phyloP scores from a whole-genome alignment of 2,329 filamentous ascomycete genomes.

The Claviceps africana region DNA sequence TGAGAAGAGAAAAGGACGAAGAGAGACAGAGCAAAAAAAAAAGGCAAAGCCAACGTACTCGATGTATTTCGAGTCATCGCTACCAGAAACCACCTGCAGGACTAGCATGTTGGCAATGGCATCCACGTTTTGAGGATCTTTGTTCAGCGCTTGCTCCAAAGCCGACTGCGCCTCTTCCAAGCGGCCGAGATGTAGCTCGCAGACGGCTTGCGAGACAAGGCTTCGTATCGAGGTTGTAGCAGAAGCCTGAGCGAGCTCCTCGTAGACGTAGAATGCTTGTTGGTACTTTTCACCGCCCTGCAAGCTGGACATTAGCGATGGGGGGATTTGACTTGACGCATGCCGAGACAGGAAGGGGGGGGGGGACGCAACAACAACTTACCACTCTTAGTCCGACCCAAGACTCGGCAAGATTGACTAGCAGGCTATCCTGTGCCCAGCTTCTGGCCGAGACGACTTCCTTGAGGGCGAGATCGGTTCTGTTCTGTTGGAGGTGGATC shows the following conservation, averaged over 20 bases:
- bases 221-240: conserved; percentile 63
- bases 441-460: conserved; percentile 75
- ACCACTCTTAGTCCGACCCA: conserved; percentile 87
- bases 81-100: conserved; percentile 62
- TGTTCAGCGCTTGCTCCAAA: conserved; percentile 62
- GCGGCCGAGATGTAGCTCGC: conserved; percentile 80
- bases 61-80: conserved; percentile 48
- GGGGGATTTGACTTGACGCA: background rate
- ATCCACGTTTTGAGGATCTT: conserved; percentile 56
- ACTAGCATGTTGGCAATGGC: conserved; percentile 76
- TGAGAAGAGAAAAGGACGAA: too few relatives aligned
- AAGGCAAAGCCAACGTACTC: conserved; percentile 34
- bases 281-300: conserved; percentile 93
- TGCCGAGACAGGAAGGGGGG: background rate
- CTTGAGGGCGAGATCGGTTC: conserved; percentile 78
- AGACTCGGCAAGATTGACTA: conserved; percentile 88
- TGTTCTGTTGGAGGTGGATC: conserved; percentile 83
- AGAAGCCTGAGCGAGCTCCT: conserved; percentile 82
- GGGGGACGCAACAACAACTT: conserved; percentile 12
- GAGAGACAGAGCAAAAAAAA: too few relatives aligned
- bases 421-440: conserved; percentile 88
- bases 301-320: conserved; percentile 13
- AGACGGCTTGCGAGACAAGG: conserved; percentile 76
- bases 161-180: conserved; percentile 81
- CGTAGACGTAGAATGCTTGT: conserved; percentile 92